Evolutionary conservation across 179 eudicot genomes (phyloP), one percentile per base, ranked within the genome.

Genomic region (Gypsophila paniculata): DNA sequence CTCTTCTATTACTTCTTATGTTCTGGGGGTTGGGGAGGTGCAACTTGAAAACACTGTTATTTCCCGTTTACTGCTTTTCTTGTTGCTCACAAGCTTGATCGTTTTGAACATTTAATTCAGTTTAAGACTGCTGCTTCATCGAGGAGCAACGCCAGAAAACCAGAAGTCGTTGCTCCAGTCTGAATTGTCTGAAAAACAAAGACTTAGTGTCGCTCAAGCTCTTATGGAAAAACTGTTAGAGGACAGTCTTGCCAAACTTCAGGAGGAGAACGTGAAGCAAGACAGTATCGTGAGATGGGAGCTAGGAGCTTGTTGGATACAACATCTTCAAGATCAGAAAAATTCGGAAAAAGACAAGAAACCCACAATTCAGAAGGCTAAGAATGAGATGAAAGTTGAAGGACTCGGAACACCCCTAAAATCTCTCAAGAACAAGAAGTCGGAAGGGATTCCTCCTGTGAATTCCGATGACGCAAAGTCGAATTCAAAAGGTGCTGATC

Each of bases 261-360:
- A 89, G 72, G 87, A 90, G 72, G 98, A 93, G 83, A 80, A 83
- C 59, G 58, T 69, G 65, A 83, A 79, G 73, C 81, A 75, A 69
- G 93, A 90, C 55, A 69, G 70, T 74, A 85, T 85, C 48, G 79
- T 86, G 70, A 89, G 99, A 88, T 95, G 99, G 99, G 99, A 95
- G 85, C 89, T 95, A 58, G 99, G 99, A 77, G 98, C 98, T 61
- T 95, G 99, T 79, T 95, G 99, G 99, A 82, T 95, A 72, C 99
- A 95, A 72, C 99, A 95, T 83, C 85, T 95, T 75, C 98, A 95
- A 81, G 99, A 95, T 76, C 96, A 92, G 78, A 90, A 87, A 42
- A 89, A 76, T 77, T 48, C 90, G 54, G 96, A 90, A 65, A 95
- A 95, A 71, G 98, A 90, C 65, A 95, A 90, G 83, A 92, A 90